Evolutionary conservation across 345 rosid species (phyloP).

Genomic region (Camelina laxa): DNA sequence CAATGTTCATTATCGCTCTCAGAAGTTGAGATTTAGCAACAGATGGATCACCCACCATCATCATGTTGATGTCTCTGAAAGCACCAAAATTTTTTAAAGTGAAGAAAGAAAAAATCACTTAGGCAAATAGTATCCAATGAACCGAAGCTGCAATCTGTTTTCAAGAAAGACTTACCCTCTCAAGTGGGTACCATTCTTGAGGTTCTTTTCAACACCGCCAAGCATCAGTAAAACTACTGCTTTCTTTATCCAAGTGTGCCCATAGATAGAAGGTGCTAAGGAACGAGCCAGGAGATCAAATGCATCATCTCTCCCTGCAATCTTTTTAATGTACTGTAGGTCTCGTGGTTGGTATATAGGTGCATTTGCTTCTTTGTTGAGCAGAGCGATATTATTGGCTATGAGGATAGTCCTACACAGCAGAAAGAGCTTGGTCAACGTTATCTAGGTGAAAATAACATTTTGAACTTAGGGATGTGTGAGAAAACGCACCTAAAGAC

Average conservation of each 20-base stretch:
- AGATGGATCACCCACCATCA: slow-evolving; percentile 99
- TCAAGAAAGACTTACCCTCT: slow-evolving; percentile 66
- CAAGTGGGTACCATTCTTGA: slow-evolving; percentile 93
- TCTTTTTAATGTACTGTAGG: slow-evolving; percentile 78
- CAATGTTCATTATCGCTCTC: slow-evolving; percentile 96
- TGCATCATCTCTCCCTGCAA: slow-evolving; percentile 85
- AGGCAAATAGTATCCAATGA: not conserved
- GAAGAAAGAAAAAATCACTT: not conserved
- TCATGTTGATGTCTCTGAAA: slow-evolving; percentile 94
- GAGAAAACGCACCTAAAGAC: slow-evolving; percentile 73
- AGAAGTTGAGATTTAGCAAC: slow-evolving; percentile 98
- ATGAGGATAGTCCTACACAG: slow-evolving; percentile 81
- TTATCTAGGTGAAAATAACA: slow-evolving; percentile 11
- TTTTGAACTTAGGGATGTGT: not conserved
- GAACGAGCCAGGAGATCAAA: slow-evolving; percentile 92
- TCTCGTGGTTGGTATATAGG: slow-evolving; percentile 85
- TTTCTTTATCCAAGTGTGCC: slow-evolving; percentile 97
- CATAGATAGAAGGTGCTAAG: slow-evolving; percentile 94
- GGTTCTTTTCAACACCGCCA: slow-evolving; percentile 93
- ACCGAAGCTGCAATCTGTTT: not conserved
- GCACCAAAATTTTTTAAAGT: not conserved
- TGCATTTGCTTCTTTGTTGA: slow-evolving; percentile 96
- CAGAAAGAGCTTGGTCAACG: slow-evolving; percentile 32
- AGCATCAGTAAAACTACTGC: slow-evolving; percentile 95
- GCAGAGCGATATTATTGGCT: slow-evolving; percentile 87